These are phyloP conservation scores for Leptodontidium sp. DNA, from an alignment of 2,329 filamentous ascomycete genomes.

Conservation along the genomic window DNA sequence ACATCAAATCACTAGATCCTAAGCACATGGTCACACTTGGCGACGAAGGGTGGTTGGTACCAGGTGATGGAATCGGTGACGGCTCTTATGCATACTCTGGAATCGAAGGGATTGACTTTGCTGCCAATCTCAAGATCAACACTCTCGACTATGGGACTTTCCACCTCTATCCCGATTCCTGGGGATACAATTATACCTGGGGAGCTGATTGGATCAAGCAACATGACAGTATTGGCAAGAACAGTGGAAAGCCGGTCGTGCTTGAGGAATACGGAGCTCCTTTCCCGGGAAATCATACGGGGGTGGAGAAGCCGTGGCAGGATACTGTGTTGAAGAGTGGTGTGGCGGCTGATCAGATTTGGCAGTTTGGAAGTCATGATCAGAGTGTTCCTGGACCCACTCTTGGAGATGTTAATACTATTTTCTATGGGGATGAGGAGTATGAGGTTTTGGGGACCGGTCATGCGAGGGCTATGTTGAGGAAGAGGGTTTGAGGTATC, in stretches of 20 bases:
- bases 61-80: too few species aligned
- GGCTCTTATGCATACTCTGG: too few species aligned
- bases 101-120: too few species aligned
- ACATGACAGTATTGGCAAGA: constrained; percentile 51
- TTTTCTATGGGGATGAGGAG: constrained; percentile 39
- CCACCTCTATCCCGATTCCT: constrained; percentile 41
- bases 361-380: constrained; percentile 41
- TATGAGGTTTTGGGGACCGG: constrained; percentile 36
- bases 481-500: constrained; percentile 32
- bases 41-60: too few species aligned
- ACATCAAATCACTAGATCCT: too few species aligned
- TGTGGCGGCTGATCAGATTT: constrained; percentile 40
- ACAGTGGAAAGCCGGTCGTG: constrained; percentile 51
- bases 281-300: constrained; percentile 39
- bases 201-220: constrained; percentile 56
- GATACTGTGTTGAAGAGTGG: constrained; percentile 36
- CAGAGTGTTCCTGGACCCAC: constrained; percentile 27
- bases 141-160: too few species aligned
- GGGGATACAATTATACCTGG: constrained; percentile 50
- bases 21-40: too few species aligned
- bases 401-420: constrained; percentile 40
- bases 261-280: constrained; percentile 44
- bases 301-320: constrained; percentile 40
- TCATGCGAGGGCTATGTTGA: constrained; percentile 39
- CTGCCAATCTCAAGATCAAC: too few species aligned